Evolutionary conservation across 1,139 yeast genomes (phyloP).

Genomic region (Saccharomyces hybrid): DNA sequence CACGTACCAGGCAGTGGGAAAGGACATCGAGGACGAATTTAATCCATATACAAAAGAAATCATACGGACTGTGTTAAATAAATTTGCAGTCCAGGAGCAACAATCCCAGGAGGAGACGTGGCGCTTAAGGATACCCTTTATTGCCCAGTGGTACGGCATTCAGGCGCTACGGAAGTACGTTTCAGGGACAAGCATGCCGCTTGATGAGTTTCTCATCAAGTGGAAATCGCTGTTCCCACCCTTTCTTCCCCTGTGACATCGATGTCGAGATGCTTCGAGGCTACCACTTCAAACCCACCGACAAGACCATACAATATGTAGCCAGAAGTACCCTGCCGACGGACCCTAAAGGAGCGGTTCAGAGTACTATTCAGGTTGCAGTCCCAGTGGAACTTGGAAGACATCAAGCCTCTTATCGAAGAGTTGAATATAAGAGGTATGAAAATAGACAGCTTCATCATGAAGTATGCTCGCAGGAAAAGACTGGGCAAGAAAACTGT

Average conservation of each 20-base stretch:
- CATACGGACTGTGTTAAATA: slow-evolving; percentile 41
- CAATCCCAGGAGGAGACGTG: neutral
- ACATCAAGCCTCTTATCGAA: slow-evolving; percentile 60
- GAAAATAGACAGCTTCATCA: slow-evolving; percentile 60
- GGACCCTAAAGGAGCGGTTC: slow-evolving; percentile 50
- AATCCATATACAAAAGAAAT: slow-evolving; percentile 33
- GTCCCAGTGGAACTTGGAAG: slow-evolving; percentile 62
- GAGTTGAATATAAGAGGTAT: slow-evolving; percentile 49
- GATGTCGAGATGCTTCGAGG: slow-evolving; percentile 50
- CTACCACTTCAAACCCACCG: slow-evolving; percentile 42
- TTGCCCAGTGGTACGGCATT: slow-evolving; percentile 56
- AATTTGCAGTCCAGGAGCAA: slow-evolving; percentile 34
- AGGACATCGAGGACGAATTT: slow-evolving; percentile 24
- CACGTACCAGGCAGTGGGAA: slow-evolving; percentile 23
- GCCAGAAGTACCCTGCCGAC: slow-evolving; percentile 41
- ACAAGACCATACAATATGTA: slow-evolving; percentile 41
- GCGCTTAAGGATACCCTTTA: slow-evolving; percentile 9
- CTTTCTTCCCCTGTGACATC: slow-evolving; percentile 50
- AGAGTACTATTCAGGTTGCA: slow-evolving; percentile 54
- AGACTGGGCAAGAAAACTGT: slow-evolving; percentile 26
- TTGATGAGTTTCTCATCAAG: slow-evolving; percentile 46
- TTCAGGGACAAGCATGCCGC: slow-evolving; percentile 25
- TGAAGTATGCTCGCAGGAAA: slow-evolving; percentile 69
- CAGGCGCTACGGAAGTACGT: slow-evolving; percentile 40
- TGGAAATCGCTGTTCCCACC: slow-evolving; percentile 67